phyloP scores from a whole-genome alignment of 352 stramenopile genomes.

The Peronospora destructor region DNA sequence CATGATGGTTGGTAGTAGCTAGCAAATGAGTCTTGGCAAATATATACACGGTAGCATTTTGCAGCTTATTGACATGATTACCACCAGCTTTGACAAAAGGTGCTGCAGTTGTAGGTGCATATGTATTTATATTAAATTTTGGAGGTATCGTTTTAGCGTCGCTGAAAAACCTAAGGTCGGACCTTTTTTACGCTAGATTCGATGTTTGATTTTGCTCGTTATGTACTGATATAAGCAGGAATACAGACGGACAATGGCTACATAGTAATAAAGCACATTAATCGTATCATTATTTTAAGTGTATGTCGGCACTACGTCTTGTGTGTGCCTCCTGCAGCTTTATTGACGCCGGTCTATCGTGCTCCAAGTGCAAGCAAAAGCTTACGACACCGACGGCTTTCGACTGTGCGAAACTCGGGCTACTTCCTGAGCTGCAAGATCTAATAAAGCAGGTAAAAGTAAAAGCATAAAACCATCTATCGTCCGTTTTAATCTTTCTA shows the following conservation, averaged over 20 bases:
- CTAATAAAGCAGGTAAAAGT: constrained; percentile 42
- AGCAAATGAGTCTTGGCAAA: too few relatives aligned
- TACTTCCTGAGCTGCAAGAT: constrained; percentile 51
- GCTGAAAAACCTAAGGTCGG: too few relatives aligned
- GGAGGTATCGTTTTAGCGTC: too few relatives aligned
- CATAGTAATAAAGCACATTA: not conserved
- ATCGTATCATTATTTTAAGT: not conserved
- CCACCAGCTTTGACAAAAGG: too few relatives aligned
- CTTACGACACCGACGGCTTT: constrained; percentile 39
- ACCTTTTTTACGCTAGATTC: too few relatives aligned
- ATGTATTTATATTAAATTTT: too few relatives aligned
- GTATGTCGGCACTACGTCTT: constrained; percentile 15
- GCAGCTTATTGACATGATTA: too few relatives aligned
- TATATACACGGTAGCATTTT: too few relatives aligned
- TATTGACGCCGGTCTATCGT: constrained; percentile 12
- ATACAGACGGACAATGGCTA: not conserved
- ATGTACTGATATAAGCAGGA: too few relatives aligned
- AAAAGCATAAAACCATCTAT: not conserved
- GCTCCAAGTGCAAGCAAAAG: constrained; percentile 35
- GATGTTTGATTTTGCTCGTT: too few relatives aligned
- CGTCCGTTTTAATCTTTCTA: not conserved
- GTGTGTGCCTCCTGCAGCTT: constrained; percentile 35
- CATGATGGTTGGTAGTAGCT: too few relatives aligned
- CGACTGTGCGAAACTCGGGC: constrained; percentile 56
- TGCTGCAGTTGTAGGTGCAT: too few relatives aligned